phyloP scores from a whole-genome alignment of 257 asterid species.

The Handroanthus guayacan region DNA sequence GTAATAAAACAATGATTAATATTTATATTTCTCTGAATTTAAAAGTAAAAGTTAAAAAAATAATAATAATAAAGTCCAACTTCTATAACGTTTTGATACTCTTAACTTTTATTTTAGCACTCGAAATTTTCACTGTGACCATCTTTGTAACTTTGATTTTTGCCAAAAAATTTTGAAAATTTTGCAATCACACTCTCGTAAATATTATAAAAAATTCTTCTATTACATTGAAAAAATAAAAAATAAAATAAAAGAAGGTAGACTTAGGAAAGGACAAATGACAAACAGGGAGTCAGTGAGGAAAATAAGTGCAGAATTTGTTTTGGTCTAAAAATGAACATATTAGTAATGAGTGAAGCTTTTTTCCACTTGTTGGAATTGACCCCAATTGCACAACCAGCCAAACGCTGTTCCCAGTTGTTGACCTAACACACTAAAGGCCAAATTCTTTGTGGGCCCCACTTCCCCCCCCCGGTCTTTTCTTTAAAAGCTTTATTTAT shows the following conservation, averaged over 20 bases:
- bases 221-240: neutral
- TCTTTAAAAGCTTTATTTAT: neutral
- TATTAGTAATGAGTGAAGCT: slow-evolving; percentile 34
- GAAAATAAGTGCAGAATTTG: slow-evolving; percentile 23
- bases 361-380: slow-evolving; percentile 52
- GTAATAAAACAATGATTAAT: too few relatives aligned
- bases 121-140: too few relatives aligned
- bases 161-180: too few relatives aligned
- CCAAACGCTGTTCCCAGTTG: slow-evolving; percentile 67
- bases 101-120: too few relatives aligned
- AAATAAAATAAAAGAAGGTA: neutral
- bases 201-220: too few relatives aligned
- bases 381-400: slow-evolving; percentile 57
- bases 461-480: neutral
- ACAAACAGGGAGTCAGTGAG: slow-evolving; percentile 28
- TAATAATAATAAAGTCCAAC: too few relatives aligned
- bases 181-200: too few relatives aligned
- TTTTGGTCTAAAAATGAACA: slow-evolving; percentile 36
- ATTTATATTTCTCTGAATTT: too few relatives aligned
- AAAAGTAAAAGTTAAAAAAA: too few relatives aligned
- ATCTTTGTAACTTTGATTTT: too few relatives aligned
- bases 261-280: slow-evolving; percentile 36
- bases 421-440: slow-evolving; percentile 62
- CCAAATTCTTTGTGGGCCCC: slow-evolving; percentile 44
- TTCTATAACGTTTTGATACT: too few relatives aligned